A percentile compares a stretch with the other conserved stretches of the same genome.
phyloP scores from a whole-genome alignment of 129 eudicot genomes.

The Helichrysum umbraculigerum region DNA sequence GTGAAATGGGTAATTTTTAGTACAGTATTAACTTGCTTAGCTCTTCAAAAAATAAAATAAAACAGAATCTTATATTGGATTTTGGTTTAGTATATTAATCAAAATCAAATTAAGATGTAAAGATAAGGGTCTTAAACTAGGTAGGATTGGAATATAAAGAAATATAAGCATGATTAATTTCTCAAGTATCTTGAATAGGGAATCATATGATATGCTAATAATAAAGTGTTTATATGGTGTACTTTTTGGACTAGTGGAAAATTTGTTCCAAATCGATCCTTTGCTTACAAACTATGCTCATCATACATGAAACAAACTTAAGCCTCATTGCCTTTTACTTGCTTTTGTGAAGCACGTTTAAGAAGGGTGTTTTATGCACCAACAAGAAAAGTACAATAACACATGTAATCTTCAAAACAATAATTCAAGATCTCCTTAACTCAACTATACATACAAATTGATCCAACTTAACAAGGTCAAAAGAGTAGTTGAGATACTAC shows the following conservation, averaged over 20 bases:
- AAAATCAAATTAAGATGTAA: too few species aligned
- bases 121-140: neutral
- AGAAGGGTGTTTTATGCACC: slow-evolving; percentile 4
- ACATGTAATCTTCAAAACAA: neutral
- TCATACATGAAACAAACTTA: slow-evolving; percentile 10
- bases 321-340: slow-evolving; percentile 18
- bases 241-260: slow-evolving; percentile 23
- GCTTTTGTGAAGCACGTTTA: neutral
- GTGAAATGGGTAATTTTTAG: neutral
- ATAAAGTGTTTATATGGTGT: slow-evolving; percentile 3
- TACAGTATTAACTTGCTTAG: too few species aligned
- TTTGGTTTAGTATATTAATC: neutral
- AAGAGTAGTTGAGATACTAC: neutral
- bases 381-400: slow-evolving; percentile 1
- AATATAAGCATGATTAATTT: neutral
- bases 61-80: neutral
- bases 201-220: slow-evolving; percentile 12
- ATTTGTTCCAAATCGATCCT: slow-evolving; percentile 32
- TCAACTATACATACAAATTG: neutral
- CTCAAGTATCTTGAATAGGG: slow-evolving; percentile 31
- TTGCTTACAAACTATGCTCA: slow-evolving; percentile 27
- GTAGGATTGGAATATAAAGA: neutral
- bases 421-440: neutral
- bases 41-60: too few species aligned
- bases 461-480: neutral